These are phyloP conservation scores for Amanita phalloides DNA, from an alignment of 768 basidiomycete species.

Conservation along the genomic window DNA sequence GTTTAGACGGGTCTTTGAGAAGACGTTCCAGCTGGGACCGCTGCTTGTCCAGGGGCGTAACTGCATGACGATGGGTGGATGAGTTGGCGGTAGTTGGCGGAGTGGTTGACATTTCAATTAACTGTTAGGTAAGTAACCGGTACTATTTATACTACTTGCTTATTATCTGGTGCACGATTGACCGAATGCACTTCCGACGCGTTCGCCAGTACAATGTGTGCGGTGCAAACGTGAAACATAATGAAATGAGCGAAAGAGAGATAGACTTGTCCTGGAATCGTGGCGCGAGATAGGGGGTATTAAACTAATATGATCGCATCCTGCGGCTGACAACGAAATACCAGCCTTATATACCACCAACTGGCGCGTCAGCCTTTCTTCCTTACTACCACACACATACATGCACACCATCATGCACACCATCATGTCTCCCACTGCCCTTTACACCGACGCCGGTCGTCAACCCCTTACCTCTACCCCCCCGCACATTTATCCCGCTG, in stretches of 20 bases:
- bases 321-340: not conserved
- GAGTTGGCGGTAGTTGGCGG: conserved; percentile 13
- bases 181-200: too few species aligned
- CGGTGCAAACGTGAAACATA: too few species aligned
- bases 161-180: too few species aligned
- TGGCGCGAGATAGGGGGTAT: too few species aligned
- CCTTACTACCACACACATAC: not conserved
- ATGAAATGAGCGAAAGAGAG: too few species aligned
- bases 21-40: conserved; percentile 71
- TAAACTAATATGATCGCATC: too few species aligned
- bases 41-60: conserved; percentile 43
- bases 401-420: not conserved
- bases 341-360: not conserved
- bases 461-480: not conserved
- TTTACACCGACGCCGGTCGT: not conserved
- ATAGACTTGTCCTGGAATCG: too few species aligned
- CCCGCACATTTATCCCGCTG: not conserved
- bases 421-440: not conserved
- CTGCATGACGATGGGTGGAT: conserved; percentile 35
- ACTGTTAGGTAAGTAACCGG: not conserved
- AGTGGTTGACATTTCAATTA: conserved; percentile 7
- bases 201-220: too few species aligned
- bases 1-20: conserved; percentile 82
- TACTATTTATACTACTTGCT: too few species aligned
- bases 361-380: not conserved